Percentiles rank a stretch among this genome's conserved stretches.
These are phyloP conservation scores for Alnus rubra DNA, from an alignment of 306 rosid genomes.

Conservation along the genomic window DNA sequence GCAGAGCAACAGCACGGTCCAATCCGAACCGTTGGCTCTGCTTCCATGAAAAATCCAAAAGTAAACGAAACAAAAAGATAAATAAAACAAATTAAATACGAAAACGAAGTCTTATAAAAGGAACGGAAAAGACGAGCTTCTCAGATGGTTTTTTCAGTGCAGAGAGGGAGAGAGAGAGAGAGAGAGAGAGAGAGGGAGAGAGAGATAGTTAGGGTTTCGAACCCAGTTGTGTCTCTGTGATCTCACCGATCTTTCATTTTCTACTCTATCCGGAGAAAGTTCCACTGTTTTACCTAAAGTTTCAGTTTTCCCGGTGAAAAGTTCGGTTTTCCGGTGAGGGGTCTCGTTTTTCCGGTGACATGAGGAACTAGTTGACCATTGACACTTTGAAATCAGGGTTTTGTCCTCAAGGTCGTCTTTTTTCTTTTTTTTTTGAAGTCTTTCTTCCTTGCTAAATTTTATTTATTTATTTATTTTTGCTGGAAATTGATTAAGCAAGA, in stretches of 20 bases:
- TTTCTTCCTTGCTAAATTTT: background rate
- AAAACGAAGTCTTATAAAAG: background rate
- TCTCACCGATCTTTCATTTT: conserved; percentile 13
- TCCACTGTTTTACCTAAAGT: conserved; percentile 4
- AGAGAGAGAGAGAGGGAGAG: conserved; percentile 3
- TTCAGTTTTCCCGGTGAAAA: conserved; percentile 6
- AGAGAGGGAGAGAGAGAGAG: conserved; percentile 19
- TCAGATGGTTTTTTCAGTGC: conserved; percentile 23
- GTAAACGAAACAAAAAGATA: conserved; percentile 5
- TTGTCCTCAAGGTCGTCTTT: conserved; percentile 34
- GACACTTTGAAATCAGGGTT: conserved; percentile 31
- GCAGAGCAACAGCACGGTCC: conserved; percentile 19
- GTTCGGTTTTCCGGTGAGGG: conserved; percentile 33
- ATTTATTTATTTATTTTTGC: conserved; percentile 11
- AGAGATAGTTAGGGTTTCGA: conserved; percentile 32
- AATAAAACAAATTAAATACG: background rate
- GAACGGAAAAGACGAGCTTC: background rate
- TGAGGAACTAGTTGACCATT: conserved; percentile 21
- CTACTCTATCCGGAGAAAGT: conserved; percentile 20
- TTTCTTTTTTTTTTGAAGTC: conserved; percentile 26
- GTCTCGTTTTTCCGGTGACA: conserved; percentile 33
- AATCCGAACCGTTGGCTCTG: conserved; percentile 34
- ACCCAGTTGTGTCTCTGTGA: conserved; percentile 24
- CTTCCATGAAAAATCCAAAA: conserved; percentile 18
- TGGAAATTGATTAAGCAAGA: conserved; percentile 8